Percentiles rank a stretch among this genome's conserved stretches.
These are phyloP conservation scores for Alternaria arborescens DNA, from an alignment of 2,329 filamentous ascomycete species.

Conservation along the genomic window DNA sequence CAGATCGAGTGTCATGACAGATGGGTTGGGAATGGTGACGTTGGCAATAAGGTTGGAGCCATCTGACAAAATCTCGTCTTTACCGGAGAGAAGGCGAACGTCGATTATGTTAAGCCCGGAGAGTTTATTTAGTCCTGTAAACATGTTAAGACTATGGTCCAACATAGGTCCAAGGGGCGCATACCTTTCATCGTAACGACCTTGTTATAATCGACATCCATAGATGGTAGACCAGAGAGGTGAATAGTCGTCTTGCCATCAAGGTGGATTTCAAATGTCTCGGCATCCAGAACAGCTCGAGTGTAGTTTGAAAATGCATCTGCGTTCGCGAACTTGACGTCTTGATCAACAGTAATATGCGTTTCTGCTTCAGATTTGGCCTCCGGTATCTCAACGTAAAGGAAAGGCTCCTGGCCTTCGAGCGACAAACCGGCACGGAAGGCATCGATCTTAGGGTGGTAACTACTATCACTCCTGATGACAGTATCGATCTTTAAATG, in stretches of 20 bases:
- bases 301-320: slow-evolving; percentile 61
- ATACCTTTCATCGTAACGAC: slow-evolving; percentile 65
- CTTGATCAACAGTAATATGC: slow-evolving; percentile 55
- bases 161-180: slow-evolving; percentile 5
- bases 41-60: slow-evolving; percentile 69
- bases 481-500: slow-evolving; percentile 59
- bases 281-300: slow-evolving; percentile 57
- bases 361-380: slow-evolving; percentile 55
- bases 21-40: slow-evolving; percentile 70
- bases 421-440: slow-evolving; percentile 64
- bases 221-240: slow-evolving; percentile 59
- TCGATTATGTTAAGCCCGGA: slow-evolving; percentile 61
- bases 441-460: slow-evolving; percentile 62
- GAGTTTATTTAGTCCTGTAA: slow-evolving; percentile 65
- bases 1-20: slow-evolving; percentile 70
- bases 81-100: slow-evolving; percentile 57
- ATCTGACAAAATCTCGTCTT: slow-evolving; percentile 47
- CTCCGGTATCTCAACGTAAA: slow-evolving; percentile 57
- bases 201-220: slow-evolving; percentile 64
- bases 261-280: slow-evolving; percentile 61
- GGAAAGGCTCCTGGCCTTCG: slow-evolving; percentile 53
- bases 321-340: slow-evolving; percentile 53
- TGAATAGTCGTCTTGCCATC: slow-evolving; percentile 63
- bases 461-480: slow-evolving; percentile 59
- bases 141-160: slow-evolving; percentile 4